Evolutionary conservation across 805 yeast species (phyloP).

Genomic region (Metschnikowia lunata): DNA sequence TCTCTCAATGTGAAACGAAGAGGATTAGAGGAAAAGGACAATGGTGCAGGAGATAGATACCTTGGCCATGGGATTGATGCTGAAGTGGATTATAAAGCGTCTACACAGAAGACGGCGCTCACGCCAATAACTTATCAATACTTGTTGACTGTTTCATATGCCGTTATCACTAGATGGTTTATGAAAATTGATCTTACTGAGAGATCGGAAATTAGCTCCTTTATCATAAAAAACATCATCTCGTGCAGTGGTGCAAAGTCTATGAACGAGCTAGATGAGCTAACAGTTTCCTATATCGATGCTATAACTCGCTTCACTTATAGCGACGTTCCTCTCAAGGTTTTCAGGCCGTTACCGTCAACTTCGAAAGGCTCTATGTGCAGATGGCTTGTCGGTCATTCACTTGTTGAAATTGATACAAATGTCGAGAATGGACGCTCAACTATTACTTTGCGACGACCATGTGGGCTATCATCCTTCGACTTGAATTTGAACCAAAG

Average conservation of each 20-base stretch:
- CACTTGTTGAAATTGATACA: slow-evolving; percentile 55
- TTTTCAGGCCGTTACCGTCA: slow-evolving; percentile 18
- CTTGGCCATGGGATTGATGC: slow-evolving; percentile 42
- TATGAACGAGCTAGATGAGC: slow-evolving; percentile 39
- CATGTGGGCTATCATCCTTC: slow-evolving; percentile 58
- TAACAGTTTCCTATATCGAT: slow-evolving; percentile 62
- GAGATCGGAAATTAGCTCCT: slow-evolving; percentile 57
- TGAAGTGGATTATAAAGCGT: slow-evolving; percentile 50
- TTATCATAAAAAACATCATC: slow-evolving; percentile 54
- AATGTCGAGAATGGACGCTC: slow-evolving; percentile 49
- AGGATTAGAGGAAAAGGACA: slow-evolving; percentile 10
- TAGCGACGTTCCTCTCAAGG: slow-evolving; percentile 54
- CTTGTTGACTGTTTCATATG: slow-evolving; percentile 58
- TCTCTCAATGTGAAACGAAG: slow-evolving; percentile 47
- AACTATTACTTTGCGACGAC: slow-evolving; percentile 51
- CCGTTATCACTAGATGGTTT: slow-evolving; percentile 69
- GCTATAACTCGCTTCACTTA: slow-evolving; percentile 63
- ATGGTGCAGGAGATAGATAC: background rate
- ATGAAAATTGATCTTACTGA: slow-evolving; percentile 56
- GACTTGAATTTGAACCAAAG: slow-evolving; percentile 38
- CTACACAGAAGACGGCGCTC: slow-evolving; percentile 44
- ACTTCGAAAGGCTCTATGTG: slow-evolving; percentile 10
- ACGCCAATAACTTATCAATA: slow-evolving; percentile 56
- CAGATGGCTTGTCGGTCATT: slow-evolving; percentile 60
- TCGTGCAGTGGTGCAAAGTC: slow-evolving; percentile 23